Percentiles rank a stretch among this genome's conserved stretches.
phyloP scores from a whole-genome alignment of 140 eudicot genomes.

The Flaveria floridana region DNA sequence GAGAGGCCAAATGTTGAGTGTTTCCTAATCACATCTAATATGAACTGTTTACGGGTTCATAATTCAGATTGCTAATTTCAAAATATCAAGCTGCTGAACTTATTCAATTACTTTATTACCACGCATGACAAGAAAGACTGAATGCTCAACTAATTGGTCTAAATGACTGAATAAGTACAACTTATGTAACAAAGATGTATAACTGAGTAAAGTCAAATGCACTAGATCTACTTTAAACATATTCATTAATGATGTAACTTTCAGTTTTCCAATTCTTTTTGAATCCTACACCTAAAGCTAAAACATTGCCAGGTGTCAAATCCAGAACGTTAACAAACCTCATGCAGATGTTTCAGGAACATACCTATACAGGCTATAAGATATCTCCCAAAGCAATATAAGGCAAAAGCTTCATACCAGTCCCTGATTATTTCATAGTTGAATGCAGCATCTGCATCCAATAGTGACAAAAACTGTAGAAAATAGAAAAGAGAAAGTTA shows the following conservation, averaged over 20 bases:
- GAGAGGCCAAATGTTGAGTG: background rate
- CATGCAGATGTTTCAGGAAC: constrained; percentile 27
- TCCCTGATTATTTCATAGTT: constrained; percentile 85
- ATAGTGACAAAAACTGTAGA: constrained; percentile 73
- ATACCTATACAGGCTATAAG: constrained; percentile 95
- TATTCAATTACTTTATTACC: background rate
- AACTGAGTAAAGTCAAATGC: background rate
- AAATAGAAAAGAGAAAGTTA: constrained; percentile 28
- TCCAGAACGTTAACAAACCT: background rate
- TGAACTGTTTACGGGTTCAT: background rate
- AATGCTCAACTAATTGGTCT: background rate
- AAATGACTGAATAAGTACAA: background rate
- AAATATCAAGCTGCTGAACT: background rate
- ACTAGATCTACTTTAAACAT: background rate
- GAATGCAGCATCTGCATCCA: constrained; percentile 79
- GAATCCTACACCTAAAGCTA: background rate
- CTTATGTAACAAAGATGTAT: background rate
- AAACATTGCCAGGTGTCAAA: background rate
- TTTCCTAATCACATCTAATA: background rate
- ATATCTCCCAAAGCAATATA: constrained; percentile 93
- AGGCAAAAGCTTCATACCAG: constrained; percentile 96
- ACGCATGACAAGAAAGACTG: background rate
- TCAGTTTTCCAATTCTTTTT: background rate
- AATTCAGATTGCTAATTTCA: background rate
- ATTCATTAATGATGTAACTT: background rate